Base-by-base conservation (phyloP, 352 stramenopile species). In the Pythium apleroticum region DNA sequence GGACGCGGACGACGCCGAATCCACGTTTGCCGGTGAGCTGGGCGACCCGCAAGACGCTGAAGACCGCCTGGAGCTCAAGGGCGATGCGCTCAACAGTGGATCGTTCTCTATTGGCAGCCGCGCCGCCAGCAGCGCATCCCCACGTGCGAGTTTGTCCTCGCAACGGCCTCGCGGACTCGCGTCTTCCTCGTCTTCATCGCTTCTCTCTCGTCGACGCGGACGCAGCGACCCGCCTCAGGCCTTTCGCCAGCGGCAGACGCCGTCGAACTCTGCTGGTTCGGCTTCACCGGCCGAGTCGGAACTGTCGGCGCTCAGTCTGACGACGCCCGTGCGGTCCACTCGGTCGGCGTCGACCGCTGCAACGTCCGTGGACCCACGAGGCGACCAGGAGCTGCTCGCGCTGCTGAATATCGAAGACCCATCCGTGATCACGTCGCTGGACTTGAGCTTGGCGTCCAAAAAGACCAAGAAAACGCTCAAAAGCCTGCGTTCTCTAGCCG, bases 381-480 rank as follows among this genome's bases (percentile, higher is more conserved):
- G 52, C 6, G 66, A 72, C 60, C 60, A 72, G 10, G 66, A 72
- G 20, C 57, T 89, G 17, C 63, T 91, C 24, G 70, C 71, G 43
- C 46, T 60, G 27, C 58, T 69, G 63, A 19, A 20, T 11, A 8
- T 63, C 1, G 55, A 52, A 8, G 63, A 64, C 12, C 46, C 54
- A n/a, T 19, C 20, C 14, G 68, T 78, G 33, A 25, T 82, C 2
- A 57, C 76, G 57, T 52, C 33, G 15, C 59, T 90, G 25, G 78
- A 88, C 56, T 65, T 89, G 50, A 88, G 80, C 39, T 24, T 57
- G 46, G 73, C 66, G 5, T 63, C 72, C 0, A 88, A 78, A 43
- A 88, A 80, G 43, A 75, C 72, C 4, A 78, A 76, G 52, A 80
- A 78, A 57, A 60, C 76, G 11, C 72, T 90, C n/a, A 91, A 92